Evolutionary conservation across 2,329 filamentous ascomycete species (phyloP).

Genomic region (Cladosporium halotolerans): DNA sequence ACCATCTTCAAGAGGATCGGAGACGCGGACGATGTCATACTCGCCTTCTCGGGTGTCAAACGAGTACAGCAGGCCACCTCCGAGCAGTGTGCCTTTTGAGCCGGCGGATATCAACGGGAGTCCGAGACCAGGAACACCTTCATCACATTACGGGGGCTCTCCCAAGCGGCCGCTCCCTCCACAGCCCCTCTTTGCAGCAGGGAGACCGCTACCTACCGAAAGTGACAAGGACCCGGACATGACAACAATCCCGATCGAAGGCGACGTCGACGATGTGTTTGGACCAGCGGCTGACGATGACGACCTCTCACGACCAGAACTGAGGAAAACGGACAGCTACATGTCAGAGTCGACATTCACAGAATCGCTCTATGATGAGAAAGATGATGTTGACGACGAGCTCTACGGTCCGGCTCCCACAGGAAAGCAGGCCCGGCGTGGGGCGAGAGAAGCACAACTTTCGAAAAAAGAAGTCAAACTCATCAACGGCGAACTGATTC

Average conservation of each 20-base stretch:
- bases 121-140: constrained; percentile 83
- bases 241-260: constrained; percentile 63
- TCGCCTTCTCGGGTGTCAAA: constrained; percentile 48
- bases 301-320: constrained; percentile 46
- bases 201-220: constrained; percentile 40
- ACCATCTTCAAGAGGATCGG: constrained; percentile 46
- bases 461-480: constrained; percentile 89
- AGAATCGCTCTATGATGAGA: constrained; percentile 55
- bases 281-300: constrained; percentile 53
- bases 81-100: constrained; percentile 69
- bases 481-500: constrained; percentile 93
- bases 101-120: constrained; percentile 83
- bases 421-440: constrained; percentile 79
- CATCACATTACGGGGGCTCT: constrained; percentile 80
- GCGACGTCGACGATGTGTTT: constrained; percentile 56
- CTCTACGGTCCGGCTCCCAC: constrained; percentile 77
- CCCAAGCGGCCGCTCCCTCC: constrained; percentile 81
- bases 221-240: constrained; percentile 46
- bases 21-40: constrained; percentile 48
- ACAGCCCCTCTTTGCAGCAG: constrained; percentile 70
- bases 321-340: constrained; percentile 60
- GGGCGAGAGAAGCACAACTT: constrained; percentile 80
- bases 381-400: constrained; percentile 47
- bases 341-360: constrained; percentile 56
- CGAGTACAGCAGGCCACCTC: constrained; percentile 66